Base-by-base conservation (phyloP, 306 rosid species). In the Vigna reflexopilosa region DNA sequence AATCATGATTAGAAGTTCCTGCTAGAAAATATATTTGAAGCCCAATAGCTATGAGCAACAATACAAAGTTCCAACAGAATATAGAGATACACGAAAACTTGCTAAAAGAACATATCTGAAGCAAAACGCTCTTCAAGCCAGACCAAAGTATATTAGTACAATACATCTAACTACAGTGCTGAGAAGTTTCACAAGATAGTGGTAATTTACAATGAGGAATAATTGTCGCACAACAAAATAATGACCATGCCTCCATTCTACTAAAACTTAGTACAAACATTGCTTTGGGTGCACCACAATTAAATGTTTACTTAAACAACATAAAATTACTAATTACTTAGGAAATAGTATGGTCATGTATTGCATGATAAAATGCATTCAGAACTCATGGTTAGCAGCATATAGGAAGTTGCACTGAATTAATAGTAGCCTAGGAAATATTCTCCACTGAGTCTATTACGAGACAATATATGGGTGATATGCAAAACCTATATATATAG, bases 61-160 rank as follows among this genome's bases (percentile, higher is more conserved):
- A 6, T 64, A 44, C 9, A 40, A 34, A 26, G 24, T 67, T 58
- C 62, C 30, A 57, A 19, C 15, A 58, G 17, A 58, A 58, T 14
- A 28, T 24, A 12, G 4, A 65, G 58, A 63, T 64, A 4, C 38
- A 12, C 40, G 36, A 52, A 68, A 22, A 52, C 48, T 58, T 55
- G 64, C 48, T 40, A 6, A 57, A 67, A 30, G 65, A 77, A 49
- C 12, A 45, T 26, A 73, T 13, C 66, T 26, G 36, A 56, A 55
- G 36, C 30, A 75, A 63, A 65, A 48, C 63, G 65, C 22, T 54
- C 34, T 19, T 80, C 59, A 69, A 63, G 71, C 22, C 51, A 49
- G 26, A 16, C 14, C 67, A 61, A 59, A 57, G 30, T 42, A 45
- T 65, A 48, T 67, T 68, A 20, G 65, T 28, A 30, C 34, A 30